Conservation (phyloP, 2,329 filamentous ascomycete genomes). For the Didymella keratinophila region DNA sequence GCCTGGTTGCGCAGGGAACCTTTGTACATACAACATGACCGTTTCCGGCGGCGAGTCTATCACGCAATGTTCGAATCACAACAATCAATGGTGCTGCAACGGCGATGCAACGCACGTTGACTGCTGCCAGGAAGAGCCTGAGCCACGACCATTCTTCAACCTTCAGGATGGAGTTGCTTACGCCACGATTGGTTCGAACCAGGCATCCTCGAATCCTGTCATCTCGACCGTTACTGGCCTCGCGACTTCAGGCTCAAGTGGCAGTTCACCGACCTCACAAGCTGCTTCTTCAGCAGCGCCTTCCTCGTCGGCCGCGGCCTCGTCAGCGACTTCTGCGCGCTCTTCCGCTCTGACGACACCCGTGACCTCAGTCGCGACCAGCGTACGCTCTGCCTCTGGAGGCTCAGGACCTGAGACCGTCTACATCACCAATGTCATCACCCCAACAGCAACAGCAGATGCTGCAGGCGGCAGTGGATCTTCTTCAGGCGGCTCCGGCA, state of each 20-base stretch:
- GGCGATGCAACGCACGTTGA: slow-evolving; percentile 38
- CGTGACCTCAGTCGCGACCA: slow-evolving; percentile 36
- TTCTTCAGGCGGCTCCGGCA: slow-evolving; percentile 21
- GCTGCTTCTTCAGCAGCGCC: slow-evolving; percentile 19
- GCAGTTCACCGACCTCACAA: slow-evolving; percentile 24
- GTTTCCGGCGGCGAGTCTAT: slow-evolving; percentile 43
- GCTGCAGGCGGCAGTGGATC: slow-evolving; percentile 6
- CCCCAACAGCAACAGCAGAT: slow-evolving; percentile 19
- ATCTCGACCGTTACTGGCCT: slow-evolving; percentile 41
- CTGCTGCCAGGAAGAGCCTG: slow-evolving; percentile 44
- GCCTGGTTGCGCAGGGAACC: slow-evolving; percentile 42
- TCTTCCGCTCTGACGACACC: slow-evolving; percentile 24
- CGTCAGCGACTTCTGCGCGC: slow-evolving; percentile 8
- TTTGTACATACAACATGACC: slow-evolving; percentile 44
- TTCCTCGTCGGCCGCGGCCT: slow-evolving; percentile 10
- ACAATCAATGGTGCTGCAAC: slow-evolving; percentile 49
- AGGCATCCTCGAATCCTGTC: slow-evolving; percentile 27
- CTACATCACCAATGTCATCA: slow-evolving; percentile 31
- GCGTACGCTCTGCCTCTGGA: slow-evolving; percentile 33
- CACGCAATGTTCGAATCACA: slow-evolving; percentile 43
- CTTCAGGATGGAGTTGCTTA: slow-evolving; percentile 43
- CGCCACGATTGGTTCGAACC: slow-evolving; percentile 41
- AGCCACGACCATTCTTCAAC: slow-evolving; percentile 44
- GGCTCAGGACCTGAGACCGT: slow-evolving; percentile 35
- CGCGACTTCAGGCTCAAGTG: slow-evolving; percentile 26